These are phyloP conservation scores for Dactylonectria macrodidyma DNA, from an alignment of 2,329 filamentous ascomycete genomes.

Conservation along the genomic window DNA sequence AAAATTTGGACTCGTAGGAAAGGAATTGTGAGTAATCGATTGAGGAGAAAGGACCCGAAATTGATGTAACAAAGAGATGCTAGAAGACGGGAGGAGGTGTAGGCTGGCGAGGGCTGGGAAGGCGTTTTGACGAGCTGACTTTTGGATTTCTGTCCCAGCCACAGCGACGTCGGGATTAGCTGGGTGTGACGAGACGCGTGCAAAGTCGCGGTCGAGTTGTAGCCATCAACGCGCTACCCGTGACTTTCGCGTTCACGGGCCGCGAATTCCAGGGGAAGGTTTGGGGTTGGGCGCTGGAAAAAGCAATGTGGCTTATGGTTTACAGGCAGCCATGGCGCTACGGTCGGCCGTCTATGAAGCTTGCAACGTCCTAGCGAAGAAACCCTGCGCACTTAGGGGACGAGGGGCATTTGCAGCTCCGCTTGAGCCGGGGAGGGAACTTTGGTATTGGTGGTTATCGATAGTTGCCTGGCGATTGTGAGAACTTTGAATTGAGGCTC, in stretches of 20 bases:
- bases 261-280: constrained; percentile 16
- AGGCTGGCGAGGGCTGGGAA: constrained; percentile 10
- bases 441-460: constrained; percentile 18
- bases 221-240: constrained; percentile 42
- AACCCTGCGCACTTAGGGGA: background rate
- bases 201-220: constrained; percentile 39
- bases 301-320: background rate
- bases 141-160: constrained; percentile 30
- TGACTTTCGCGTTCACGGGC: constrained; percentile 42
- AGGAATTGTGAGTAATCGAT: constrained; percentile 38
- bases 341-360: background rate
- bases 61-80: constrained; percentile 4
- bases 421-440: constrained; percentile 14
- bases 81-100: background rate
- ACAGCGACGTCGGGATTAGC: constrained; percentile 38
- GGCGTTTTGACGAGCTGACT: constrained; percentile 10
- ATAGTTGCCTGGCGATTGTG: background rate
- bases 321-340: constrained; percentile 13
- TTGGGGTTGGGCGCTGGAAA: constrained; percentile 33
- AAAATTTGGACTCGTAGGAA: constrained; percentile 20
- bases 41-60: background rate
- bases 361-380: constrained; percentile 1
- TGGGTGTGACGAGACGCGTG: constrained; percentile 35
- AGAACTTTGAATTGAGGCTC: background rate
- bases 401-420: background rate